A percentile compares a stretch with the other conserved stretches of the same genome.
phyloP scores from a whole-genome alignment of 2,329 filamentous ascomycete species.

The Aspergillus brunneoviolaceus region DNA sequence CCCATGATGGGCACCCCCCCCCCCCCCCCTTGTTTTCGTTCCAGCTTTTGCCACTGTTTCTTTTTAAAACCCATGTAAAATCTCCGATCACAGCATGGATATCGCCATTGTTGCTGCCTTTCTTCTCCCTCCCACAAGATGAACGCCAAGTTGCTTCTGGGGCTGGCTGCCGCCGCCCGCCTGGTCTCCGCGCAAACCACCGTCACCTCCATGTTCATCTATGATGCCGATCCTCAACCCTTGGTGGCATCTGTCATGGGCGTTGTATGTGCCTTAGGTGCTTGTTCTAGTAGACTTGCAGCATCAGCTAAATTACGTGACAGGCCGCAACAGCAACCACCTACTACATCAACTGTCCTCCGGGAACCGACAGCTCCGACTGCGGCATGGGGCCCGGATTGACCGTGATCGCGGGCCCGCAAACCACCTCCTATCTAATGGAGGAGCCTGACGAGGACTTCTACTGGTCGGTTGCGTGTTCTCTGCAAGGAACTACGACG shows the following conservation, averaged over 20 bases:
- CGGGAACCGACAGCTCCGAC: slow-evolving; percentile 21
- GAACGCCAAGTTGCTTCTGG: slow-evolving; percentile 20
- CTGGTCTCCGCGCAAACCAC: slow-evolving; percentile 20
- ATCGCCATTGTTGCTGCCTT: background rate
- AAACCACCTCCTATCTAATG: slow-evolving; percentile 13
- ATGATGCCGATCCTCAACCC: slow-evolving; percentile 22
- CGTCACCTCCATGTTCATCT: slow-evolving; percentile 29
- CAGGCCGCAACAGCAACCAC: slow-evolving; percentile 28
- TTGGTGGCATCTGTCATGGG: slow-evolving; percentile 27
- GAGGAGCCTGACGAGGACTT: slow-evolving; percentile 7
- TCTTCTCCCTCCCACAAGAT: background rate
- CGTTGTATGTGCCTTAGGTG: slow-evolving; percentile 17
- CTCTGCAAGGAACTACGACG: slow-evolving; percentile 17
- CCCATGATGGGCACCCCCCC: too few species aligned
- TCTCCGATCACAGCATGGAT: background rate
- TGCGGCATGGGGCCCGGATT: slow-evolving; percentile 31
- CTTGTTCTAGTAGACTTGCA: background rate
- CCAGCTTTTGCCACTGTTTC: background rate
- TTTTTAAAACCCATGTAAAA: background rate
- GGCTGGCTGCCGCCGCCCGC: slow-evolving; percentile 16
- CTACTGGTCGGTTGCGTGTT: slow-evolving; percentile 20
- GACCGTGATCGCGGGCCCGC: slow-evolving; percentile 20
- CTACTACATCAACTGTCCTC: slow-evolving; percentile 26
- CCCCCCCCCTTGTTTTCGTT: too few species aligned
- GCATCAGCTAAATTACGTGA: background rate